A percentile compares a stretch with the other conserved stretches of the same genome.
These are phyloP conservation scores for Eimeria maxima DNA, from an alignment of 169 alveolate genomes.

Conservation along the genomic window DNA sequence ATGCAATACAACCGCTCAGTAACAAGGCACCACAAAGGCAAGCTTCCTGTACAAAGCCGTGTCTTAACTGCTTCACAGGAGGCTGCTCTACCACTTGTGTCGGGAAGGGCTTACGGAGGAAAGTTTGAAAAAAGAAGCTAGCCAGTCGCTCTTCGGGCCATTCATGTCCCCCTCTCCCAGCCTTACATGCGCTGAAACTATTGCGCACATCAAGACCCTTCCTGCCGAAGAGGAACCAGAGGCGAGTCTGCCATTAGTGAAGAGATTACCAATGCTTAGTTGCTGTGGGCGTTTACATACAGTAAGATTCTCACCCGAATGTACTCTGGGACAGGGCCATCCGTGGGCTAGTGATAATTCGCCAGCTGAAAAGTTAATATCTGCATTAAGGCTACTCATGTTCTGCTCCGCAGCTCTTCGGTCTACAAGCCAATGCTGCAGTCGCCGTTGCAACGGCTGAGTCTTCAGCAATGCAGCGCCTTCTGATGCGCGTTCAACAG, in stretches of 20 bases:
- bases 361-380: background rate
- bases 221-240: slow-evolving; percentile 58
- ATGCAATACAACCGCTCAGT: background rate
- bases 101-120: slow-evolving; percentile 49
- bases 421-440: slow-evolving; percentile 69
- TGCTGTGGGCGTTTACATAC: background rate
- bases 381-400: background rate
- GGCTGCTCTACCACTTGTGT: slow-evolving; percentile 57
- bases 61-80: slow-evolving; percentile 4
- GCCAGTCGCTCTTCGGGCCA: slow-evolving; percentile 27
- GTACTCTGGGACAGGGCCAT: background rate
- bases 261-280: background rate
- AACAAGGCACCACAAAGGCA: background rate
- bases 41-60: background rate
- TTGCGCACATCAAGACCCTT: slow-evolving; percentile 49
- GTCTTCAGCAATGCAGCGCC: slow-evolving; percentile 64
- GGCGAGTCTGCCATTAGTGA: background rate
- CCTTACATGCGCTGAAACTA: slow-evolving; percentile 57
- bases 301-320: background rate
- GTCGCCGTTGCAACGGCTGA: slow-evolving; percentile 69
- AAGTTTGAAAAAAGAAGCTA: background rate
- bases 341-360: background rate
- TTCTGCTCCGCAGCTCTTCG: slow-evolving; percentile 42
- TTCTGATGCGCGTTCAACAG: slow-evolving; percentile 59
- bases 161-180: slow-evolving; percentile 44